phyloP scores from a whole-genome alignment of 2,329 filamentous ascomycete genomes.

The Sclerotinia trifoliorum region DNA sequence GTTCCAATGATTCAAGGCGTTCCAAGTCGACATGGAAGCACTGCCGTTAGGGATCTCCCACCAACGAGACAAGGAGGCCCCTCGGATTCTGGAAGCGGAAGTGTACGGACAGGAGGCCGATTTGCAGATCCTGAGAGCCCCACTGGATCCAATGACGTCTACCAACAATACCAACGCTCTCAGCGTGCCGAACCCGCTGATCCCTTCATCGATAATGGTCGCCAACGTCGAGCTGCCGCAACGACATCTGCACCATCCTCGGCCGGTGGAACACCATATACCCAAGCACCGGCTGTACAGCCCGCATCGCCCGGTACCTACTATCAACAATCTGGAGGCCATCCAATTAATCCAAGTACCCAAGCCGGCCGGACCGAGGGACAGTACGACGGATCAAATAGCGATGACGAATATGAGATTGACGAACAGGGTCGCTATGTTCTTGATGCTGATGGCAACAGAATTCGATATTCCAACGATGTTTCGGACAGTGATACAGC shows the following conservation, averaged over 20 bases:
- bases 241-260: constrained; percentile 24
- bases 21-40: constrained; percentile 54
- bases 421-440: constrained; percentile 61
- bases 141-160: constrained; percentile 29
- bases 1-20: constrained; percentile 83
- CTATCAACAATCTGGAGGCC: constrained; percentile 47
- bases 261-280: constrained; percentile 41
- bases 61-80: constrained; percentile 48
- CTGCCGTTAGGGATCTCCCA: constrained; percentile 42
- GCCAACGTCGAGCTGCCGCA: constrained; percentile 34
- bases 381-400: constrained; percentile 50
- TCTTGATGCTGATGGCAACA: constrained; percentile 59
- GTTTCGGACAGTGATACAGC: constrained; percentile 54
- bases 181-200: constrained; percentile 59
- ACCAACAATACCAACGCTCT: constrained; percentile 35
- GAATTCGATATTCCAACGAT: constrained; percentile 49
- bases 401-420: constrained; percentile 70
- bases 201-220: constrained; percentile 54
- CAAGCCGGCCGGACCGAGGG: constrained; percentile 35
- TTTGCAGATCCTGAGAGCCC: constrained; percentile 26
- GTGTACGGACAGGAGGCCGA: constrained; percentile 30
- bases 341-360: constrained; percentile 30
- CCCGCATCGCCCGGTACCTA: constrained; percentile 43
- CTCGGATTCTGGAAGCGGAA: constrained; percentile 38
- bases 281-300: constrained; percentile 47